phyloP scores from a whole-genome alignment of 306 rosid genomes.

The Begonia fuchsioides region DNA sequence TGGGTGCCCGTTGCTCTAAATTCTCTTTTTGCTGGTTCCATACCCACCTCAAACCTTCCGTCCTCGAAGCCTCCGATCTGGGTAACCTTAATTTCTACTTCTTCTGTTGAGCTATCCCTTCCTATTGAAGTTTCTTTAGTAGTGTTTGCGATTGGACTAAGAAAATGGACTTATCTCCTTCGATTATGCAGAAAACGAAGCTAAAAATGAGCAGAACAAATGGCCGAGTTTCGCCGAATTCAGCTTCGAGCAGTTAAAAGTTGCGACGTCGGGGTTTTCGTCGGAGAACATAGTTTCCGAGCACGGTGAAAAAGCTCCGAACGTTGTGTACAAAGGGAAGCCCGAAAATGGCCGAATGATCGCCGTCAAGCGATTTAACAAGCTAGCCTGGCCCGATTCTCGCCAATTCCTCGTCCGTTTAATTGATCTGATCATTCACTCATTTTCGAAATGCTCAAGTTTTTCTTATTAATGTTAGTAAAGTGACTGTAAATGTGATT shows the following conservation, averaged over 20 bases:
- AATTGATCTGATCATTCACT: slow-evolving; percentile 5
- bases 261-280: slow-evolving; percentile 53
- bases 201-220: slow-evolving; percentile 28
- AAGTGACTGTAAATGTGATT: slow-evolving; percentile 1
- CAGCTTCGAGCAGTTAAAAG: slow-evolving; percentile 56
- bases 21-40: slow-evolving; percentile 81
- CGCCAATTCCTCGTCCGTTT: slow-evolving; percentile 79
- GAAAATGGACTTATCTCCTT: neutral
- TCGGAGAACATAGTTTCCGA: slow-evolving; percentile 83
- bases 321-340: slow-evolving; percentile 71
- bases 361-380: slow-evolving; percentile 89
- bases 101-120: neutral
- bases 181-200: slow-evolving; percentile 56
- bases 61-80: slow-evolving; percentile 62
- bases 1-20: slow-evolving; percentile 95
- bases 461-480: neutral
- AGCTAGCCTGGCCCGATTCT: slow-evolving; percentile 86
- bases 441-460: too few relatives aligned
- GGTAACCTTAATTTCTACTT: slow-evolving; percentile 21
- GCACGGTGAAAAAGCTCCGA: slow-evolving; percentile 93
- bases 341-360: slow-evolving; percentile 44
- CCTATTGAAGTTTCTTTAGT: too few relatives aligned
- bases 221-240: slow-evolving; percentile 64
- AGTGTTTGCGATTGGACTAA: too few relatives aligned
- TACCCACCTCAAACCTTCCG: slow-evolving; percentile 68